phyloP scores from a whole-genome alignment of 805 yeast genomes.

The Hanseniaspora lindneri region DNA sequence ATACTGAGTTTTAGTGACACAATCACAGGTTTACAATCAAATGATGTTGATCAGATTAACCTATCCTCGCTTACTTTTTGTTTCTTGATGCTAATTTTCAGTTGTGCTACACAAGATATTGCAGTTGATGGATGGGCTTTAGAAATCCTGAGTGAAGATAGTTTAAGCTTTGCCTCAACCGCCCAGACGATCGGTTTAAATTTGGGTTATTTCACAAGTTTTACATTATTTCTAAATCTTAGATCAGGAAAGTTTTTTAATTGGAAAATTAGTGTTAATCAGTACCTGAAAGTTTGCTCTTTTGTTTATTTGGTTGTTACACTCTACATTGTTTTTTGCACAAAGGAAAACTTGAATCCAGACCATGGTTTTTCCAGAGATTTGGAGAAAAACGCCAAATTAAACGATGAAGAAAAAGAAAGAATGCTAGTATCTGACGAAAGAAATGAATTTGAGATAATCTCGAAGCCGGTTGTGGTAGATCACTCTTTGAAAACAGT shows the following conservation, averaged over 20 bases:
- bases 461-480: constrained; percentile 20
- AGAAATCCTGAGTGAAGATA: constrained; percentile 64
- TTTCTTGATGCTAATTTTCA: constrained; percentile 66
- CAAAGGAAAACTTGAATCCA: constrained; percentile 60
- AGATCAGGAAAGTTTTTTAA: constrained; percentile 90
- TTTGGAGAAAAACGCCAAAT: not conserved
- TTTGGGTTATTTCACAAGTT: constrained; percentile 81
- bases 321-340: constrained; percentile 40
- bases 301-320: constrained; percentile 58
- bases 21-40: constrained; percentile 36
- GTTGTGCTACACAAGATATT: constrained; percentile 95
- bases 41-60: constrained; percentile 10
- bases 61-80: constrained; percentile 43
- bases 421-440: constrained; percentile 13
- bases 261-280: constrained; percentile 50
- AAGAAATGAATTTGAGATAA: not conserved
- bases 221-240: constrained; percentile 81
- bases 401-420: not conserved
- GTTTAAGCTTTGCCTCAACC: constrained; percentile 85
- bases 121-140: constrained; percentile 99
- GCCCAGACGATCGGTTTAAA: constrained; percentile 95
- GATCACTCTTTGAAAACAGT: constrained; percentile 38
- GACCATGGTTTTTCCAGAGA: constrained; percentile 1
- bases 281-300: constrained; percentile 72
- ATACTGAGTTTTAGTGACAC: constrained; percentile 28